phyloP scores from a whole-genome alignment of 2,329 filamentous ascomycete genomes.

The Acephala macrosclerotiorum region DNA sequence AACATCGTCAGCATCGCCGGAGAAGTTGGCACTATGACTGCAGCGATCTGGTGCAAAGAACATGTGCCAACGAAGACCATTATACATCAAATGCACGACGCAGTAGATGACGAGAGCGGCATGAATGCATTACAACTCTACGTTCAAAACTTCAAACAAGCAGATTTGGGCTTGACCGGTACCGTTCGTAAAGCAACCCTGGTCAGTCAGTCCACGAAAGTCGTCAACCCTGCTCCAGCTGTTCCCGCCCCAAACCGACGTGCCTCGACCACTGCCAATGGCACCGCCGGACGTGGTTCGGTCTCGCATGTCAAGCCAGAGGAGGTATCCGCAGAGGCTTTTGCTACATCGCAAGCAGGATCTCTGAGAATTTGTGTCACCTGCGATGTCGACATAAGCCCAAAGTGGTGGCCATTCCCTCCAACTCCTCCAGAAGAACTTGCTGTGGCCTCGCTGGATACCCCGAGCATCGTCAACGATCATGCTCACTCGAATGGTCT shows the following conservation, averaged over 20 bases:
- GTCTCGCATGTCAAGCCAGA: conserved; percentile 40
- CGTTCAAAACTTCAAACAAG: conserved; percentile 91
- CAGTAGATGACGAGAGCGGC: conserved; percentile 69
- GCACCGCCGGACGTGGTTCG: conserved; percentile 35
- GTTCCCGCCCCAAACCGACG: conserved; percentile 56
- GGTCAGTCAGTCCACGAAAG: conserved; percentile 49
- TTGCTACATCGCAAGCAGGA: conserved; percentile 12
- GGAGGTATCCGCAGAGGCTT: conserved; percentile 28
- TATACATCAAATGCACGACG: conserved; percentile 81
- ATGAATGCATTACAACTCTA: conserved; percentile 85
- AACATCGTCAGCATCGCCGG: conserved; percentile 81
- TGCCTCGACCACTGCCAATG: conserved; percentile 58
- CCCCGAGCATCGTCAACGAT: conserved; percentile 25
- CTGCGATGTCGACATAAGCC: conserved; percentile 74
- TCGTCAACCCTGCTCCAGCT: conserved; percentile 31
- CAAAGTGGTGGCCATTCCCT: conserved; percentile 68
- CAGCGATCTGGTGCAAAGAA: conserved; percentile 90
- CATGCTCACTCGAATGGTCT: conserved; percentile 17
- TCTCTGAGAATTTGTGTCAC: conserved; percentile 65
- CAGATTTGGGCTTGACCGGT: conserved; percentile 87
- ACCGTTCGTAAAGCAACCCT: conserved; percentile 90
- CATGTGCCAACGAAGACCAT: conserved; percentile 76
- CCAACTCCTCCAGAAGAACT: conserved; percentile 14
- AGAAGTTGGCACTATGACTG: conserved; percentile 84
- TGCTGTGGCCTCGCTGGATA: conserved; percentile 8